Conservation (phyloP, 768 basidiomycete species). For the Inosperma sp. region DNA sequence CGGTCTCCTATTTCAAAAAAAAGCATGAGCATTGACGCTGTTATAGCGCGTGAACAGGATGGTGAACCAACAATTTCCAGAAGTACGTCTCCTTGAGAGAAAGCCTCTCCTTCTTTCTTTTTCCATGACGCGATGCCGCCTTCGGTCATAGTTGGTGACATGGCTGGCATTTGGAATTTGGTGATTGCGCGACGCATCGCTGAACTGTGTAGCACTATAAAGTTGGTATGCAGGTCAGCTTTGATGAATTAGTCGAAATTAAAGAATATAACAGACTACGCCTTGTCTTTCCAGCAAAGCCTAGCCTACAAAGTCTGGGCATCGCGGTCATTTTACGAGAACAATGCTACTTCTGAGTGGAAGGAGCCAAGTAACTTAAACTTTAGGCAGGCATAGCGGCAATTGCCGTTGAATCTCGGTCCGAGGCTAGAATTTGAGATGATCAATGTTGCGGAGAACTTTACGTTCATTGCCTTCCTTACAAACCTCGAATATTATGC, state of each 20-base stretch:
- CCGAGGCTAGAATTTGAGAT: no score
- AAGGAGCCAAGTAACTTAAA: no score
- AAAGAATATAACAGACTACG: no score
- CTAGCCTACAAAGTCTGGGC: no score
- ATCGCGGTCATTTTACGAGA: no score
- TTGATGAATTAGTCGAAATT: conserved; percentile 4
- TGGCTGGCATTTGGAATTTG: conserved; percentile 87
- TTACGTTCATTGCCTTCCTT: no score
- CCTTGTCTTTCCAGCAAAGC: no score
- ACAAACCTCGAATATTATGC: not conserved
- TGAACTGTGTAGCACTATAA: conserved; percentile 50
- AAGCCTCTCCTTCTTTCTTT: conserved; percentile 77
- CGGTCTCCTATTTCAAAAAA: conserved; percentile 62
- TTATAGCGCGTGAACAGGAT: not conserved
- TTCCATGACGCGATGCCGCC: conserved; percentile 92
- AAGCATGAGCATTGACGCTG: not conserved
- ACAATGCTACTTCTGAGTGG: no score
- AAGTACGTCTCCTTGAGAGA: conserved; percentile 76
- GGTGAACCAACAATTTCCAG: conserved; percentile 75
- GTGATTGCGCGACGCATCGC: conserved; percentile 50
- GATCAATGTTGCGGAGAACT: no score
- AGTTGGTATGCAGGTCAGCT: not conserved
- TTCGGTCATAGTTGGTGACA: conserved; percentile 97
- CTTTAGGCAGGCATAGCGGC: no score
- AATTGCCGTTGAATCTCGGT: no score